phyloP scores from a whole-genome alignment of 805 yeast species.

The Wickerhamomyces xylosicus region DNA sequence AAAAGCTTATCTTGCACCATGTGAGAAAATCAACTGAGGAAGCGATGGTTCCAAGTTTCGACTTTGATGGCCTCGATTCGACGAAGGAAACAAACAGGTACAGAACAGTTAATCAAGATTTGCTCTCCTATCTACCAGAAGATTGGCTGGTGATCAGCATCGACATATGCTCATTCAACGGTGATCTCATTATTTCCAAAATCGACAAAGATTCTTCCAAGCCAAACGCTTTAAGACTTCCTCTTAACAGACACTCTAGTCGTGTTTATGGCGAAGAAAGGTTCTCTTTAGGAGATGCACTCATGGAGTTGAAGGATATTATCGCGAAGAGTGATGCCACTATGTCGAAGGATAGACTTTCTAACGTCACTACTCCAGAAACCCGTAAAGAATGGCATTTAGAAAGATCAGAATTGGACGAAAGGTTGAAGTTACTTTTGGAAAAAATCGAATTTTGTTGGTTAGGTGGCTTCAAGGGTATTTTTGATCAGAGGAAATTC shows the following conservation, averaged over 20 bases:
- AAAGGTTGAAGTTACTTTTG: slow-evolving; percentile 41
- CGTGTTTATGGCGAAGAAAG: slow-evolving; percentile 32
- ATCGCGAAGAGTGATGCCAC: slow-evolving; percentile 53
- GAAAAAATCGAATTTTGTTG: slow-evolving; percentile 49
- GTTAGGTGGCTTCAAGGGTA: slow-evolving; percentile 69
- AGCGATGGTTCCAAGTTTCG: slow-evolving; percentile 11
- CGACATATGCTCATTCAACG: slow-evolving; percentile 47
- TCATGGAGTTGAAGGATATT: slow-evolving; percentile 36
- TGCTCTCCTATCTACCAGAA: slow-evolving; percentile 23
- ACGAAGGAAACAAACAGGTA: too few species aligned
- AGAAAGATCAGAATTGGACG: slow-evolving; percentile 51
- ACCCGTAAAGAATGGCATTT: slow-evolving; percentile 76
- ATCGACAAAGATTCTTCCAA: slow-evolving; percentile 20
- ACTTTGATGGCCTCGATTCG: slow-evolving; percentile 3
- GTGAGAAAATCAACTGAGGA: slow-evolving; percentile 5
- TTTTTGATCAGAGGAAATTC: slow-evolving; percentile 34
- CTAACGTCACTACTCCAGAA: slow-evolving; percentile 40
- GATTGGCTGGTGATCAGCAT: slow-evolving; percentile 52
- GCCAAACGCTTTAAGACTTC: slow-evolving; percentile 47
- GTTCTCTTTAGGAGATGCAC: slow-evolving; percentile 35
- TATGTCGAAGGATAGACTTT: slow-evolving; percentile 43
- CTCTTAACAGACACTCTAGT: slow-evolving; percentile 40
- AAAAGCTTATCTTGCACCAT: slow-evolving; percentile 14
- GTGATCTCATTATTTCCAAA: slow-evolving; percentile 46
- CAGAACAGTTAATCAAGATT: slow-evolving; percentile 1